Evolutionary conservation across 371 early-diverging fungal genomes (phyloP).

Genomic region (Mortierella sp.): DNA sequence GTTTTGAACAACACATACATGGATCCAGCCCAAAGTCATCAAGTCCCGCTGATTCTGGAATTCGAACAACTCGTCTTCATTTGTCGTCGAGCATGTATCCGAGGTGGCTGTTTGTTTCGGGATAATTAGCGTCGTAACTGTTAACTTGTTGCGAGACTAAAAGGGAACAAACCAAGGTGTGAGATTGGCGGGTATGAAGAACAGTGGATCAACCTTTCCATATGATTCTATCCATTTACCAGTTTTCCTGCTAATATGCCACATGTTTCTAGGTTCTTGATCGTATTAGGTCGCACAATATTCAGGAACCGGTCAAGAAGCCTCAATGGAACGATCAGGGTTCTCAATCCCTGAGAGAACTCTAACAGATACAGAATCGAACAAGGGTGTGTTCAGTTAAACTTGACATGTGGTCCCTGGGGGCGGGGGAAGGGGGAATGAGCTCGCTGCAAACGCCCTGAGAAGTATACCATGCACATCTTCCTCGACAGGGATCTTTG

Average conservation of each 20-base stretch:
- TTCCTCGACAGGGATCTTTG: slow-evolving; percentile 38
- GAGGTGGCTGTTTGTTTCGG: slow-evolving; percentile 91
- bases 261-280: slow-evolving; percentile 88
- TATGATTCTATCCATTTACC: slow-evolving; percentile 43
- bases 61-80: slow-evolving; percentile 89
- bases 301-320: slow-evolving; percentile 74
- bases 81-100: slow-evolving; percentile 87
- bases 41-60: slow-evolving; percentile 80
- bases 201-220: background rate
- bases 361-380: slow-evolving; percentile 13
- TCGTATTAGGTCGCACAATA: slow-evolving; percentile 83
- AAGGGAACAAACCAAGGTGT: background rate
- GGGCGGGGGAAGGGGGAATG: background rate
- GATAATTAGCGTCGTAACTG: slow-evolving; percentile 83
- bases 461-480: slow-evolving; percentile 39
- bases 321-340: slow-evolving; percentile 69
- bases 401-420: too few species aligned
- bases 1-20: slow-evolving; percentile 61
- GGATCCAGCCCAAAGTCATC: slow-evolving; percentile 93
- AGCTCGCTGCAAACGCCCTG: background rate
- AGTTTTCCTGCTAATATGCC: slow-evolving; percentile 86
- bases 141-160: slow-evolving; percentile 73
- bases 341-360: slow-evolving; percentile 62
- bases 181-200: background rate
- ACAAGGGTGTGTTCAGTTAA: background rate